Evolutionary conservation across 176 grass and related monocot genomes (phyloP).

Genomic region (Musa schizocarpa): DNA sequence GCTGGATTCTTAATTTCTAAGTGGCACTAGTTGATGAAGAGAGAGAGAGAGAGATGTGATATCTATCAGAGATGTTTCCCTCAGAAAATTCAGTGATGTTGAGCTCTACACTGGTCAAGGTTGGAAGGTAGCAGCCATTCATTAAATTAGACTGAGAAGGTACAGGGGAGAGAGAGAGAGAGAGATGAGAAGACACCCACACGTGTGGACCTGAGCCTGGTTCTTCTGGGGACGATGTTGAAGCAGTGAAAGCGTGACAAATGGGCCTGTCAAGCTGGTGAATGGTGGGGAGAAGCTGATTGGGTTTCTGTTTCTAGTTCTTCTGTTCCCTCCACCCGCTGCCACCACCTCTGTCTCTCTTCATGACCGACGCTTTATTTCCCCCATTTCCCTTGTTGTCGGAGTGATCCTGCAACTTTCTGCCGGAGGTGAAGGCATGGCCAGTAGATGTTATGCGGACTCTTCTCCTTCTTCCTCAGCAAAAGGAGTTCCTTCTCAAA

Average conservation of each 20-base stretch:
- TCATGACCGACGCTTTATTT: neutral
- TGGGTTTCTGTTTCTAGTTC: neutral
- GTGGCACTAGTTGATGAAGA: too few species aligned
- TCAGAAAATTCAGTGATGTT: too few species aligned
- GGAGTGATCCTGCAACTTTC: neutral
- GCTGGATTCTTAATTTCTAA: too few species aligned
- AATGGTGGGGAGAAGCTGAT: neutral
- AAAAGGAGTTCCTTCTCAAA: neutral
- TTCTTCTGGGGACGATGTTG: neutral
- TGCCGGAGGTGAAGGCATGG: neutral
- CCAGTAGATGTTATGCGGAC: neutral
- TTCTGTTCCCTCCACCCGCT: neutral
- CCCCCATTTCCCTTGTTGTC: neutral
- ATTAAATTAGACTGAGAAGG: neutral
- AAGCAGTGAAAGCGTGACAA: neutral
- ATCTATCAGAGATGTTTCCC: too few species aligned
- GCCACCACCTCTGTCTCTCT: too few species aligned
- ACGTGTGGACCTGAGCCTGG: constrained; percentile 3
- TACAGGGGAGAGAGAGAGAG: neutral
- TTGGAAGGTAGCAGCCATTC: neutral
- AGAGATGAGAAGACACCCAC: constrained; percentile 13
- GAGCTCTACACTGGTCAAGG: constrained; percentile 1
- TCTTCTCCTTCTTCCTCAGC: neutral
- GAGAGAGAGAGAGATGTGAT: too few species aligned
- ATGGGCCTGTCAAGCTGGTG: neutral